Evolutionary conservation across 257 asterid species (phyloP).

Genomic region (Ilex asprella): DNA sequence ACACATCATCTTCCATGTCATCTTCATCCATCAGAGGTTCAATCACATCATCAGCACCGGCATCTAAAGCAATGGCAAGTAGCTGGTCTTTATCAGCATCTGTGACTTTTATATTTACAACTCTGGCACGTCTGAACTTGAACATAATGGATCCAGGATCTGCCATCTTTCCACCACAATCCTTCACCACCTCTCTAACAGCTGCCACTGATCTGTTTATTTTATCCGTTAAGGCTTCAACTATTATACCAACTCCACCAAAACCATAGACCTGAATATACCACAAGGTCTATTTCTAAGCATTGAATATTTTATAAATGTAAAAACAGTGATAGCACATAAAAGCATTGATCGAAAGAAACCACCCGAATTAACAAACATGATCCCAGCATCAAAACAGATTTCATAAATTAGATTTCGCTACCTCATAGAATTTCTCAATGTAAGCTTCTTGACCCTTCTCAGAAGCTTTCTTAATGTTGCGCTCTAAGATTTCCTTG

Average conservation of each 20-base stretch:
- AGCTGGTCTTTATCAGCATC: slow-evolving; percentile 65
- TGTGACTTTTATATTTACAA: slow-evolving; percentile 56
- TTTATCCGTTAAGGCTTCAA: slow-evolving; percentile 79
- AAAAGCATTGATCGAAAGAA: no score
- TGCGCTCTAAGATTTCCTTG: no score
- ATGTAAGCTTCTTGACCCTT: no score
- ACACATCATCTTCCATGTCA: slow-evolving; percentile 51
- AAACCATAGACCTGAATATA: slow-evolving; percentile 68
- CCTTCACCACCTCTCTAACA: slow-evolving; percentile 67
- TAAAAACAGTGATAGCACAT: no score
- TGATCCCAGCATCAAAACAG: no score
- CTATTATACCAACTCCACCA: slow-evolving; percentile 86
- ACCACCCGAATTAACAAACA: no score
- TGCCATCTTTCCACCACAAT: slow-evolving; percentile 84
- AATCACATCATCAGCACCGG: slow-evolving; percentile 82
- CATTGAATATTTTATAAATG: no score
- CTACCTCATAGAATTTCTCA: no score
- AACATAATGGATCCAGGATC: slow-evolving; percentile 89
- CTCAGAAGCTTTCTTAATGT: no score
- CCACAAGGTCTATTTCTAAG: neutral
- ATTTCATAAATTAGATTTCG: no score
- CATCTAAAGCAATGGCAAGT: slow-evolving; percentile 73
- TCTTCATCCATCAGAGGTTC: slow-evolving; percentile 62
- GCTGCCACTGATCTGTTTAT: slow-evolving; percentile 70
- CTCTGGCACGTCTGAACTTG: slow-evolving; percentile 74